Evolutionary conservation across 2,329 filamentous ascomycete species (phyloP).

Genomic region (Dendryphion nanum): DNA sequence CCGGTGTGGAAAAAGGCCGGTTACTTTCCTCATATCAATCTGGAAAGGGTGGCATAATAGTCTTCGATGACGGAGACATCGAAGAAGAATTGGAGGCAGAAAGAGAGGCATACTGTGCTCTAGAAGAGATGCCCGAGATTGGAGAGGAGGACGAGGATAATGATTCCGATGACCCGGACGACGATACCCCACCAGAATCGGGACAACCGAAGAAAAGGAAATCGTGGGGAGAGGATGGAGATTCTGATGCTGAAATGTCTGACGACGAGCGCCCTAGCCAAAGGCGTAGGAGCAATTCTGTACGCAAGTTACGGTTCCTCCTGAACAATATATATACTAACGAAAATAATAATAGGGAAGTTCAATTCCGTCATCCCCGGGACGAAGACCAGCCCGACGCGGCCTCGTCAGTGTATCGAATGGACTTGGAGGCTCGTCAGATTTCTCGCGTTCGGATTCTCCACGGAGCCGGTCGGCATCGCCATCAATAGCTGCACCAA

Average conservation of each 20-base stretch:
- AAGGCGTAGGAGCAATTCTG: constrained; percentile 83
- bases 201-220: constrained; percentile 43
- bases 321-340: too few species aligned
- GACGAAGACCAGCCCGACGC: constrained; percentile 59
- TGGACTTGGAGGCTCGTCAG: constrained; percentile 33
- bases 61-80: constrained; percentile 95
- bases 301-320: constrained; percentile 49
- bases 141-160: constrained; percentile 65
- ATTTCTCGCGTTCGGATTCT: constrained; percentile 42
- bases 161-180: constrained; percentile 47
- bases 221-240: constrained; percentile 57
- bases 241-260: constrained; percentile 60
- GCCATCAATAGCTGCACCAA: constrained; percentile 41
- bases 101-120: constrained; percentile 77
- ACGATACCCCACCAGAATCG: constrained; percentile 33
- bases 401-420: constrained; percentile 48
- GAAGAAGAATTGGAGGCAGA: constrained; percentile 75
- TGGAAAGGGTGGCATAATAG: constrained; percentile 82
- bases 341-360: constrained; percentile 20
- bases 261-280: constrained; percentile 75
- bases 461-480: constrained; percentile 34
- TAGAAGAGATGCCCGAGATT: constrained; percentile 87
- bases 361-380: constrained; percentile 67
- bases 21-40: constrained; percentile 71
- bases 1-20: constrained; percentile 70